phyloP scores from a whole-genome alignment of 768 basidiomycete species.

The Auriscalpium vulgare region DNA sequence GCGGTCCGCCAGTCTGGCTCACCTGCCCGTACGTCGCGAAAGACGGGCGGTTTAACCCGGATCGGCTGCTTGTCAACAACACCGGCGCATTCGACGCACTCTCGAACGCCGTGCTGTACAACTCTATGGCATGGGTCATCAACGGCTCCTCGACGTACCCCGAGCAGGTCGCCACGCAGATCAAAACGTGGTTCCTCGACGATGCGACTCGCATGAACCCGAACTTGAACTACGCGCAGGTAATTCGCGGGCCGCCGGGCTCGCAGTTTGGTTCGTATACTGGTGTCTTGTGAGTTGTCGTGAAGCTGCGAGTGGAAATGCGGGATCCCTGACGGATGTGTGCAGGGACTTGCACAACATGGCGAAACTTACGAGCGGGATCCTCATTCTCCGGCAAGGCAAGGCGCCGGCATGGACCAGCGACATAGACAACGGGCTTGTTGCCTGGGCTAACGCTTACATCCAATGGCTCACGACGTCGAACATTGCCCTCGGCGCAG shows the following conservation, averaged over 20 bases:
- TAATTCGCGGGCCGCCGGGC: constrained; percentile 20
- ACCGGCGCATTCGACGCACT: constrained; percentile 21
- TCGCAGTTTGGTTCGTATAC: constrained; percentile 11
- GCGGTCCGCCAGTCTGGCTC: constrained; percentile 11
- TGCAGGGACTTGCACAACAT: background rate
- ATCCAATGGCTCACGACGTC: constrained; percentile 22
- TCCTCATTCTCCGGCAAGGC: constrained; percentile 20
- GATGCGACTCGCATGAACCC: constrained; percentile 24
- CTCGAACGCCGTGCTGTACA: constrained; percentile 25
- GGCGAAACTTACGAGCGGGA: constrained; percentile 21
- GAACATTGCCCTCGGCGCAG: constrained; percentile 15
- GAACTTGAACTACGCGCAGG: constrained; percentile 1
- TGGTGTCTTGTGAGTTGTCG: constrained; percentile 21
- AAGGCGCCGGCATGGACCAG: constrained; percentile 20
- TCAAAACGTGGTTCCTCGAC: constrained; percentile 27
- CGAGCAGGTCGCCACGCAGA: constrained; percentile 13
- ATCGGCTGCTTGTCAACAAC: constrained; percentile 20
- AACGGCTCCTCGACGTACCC: constrained; percentile 22
- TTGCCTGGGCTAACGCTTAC: constrained; percentile 21
- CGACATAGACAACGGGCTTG: constrained; percentile 19
- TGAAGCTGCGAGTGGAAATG: constrained; percentile 14
- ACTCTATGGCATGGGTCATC: constrained; percentile 24
- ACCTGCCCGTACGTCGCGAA: constrained; percentile 22
- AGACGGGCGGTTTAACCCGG: constrained; percentile 27
- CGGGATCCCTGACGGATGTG: constrained; percentile 16